Conservation (phyloP, 139 green algal species). For the Microglena sp. region DNA sequence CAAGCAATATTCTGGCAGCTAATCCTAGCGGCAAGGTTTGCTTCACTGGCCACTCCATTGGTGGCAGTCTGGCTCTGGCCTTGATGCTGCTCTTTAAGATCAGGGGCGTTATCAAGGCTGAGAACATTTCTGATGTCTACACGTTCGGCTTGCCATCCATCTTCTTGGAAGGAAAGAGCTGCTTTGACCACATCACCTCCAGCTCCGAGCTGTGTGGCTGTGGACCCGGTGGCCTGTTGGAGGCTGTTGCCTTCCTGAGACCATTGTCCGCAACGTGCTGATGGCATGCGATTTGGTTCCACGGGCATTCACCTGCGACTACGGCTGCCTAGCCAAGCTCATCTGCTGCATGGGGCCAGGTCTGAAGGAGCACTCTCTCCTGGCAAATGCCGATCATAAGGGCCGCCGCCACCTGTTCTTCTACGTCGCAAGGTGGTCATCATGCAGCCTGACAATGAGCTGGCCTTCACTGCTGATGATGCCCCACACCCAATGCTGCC, state of each 20-base stretch:
- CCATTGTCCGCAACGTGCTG: conserved; percentile 64
- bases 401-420: conserved; percentile 29
- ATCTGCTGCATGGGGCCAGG: conserved; percentile 43
- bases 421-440: conserved; percentile 58
- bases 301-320: not conserved
- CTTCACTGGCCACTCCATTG: conserved; percentile 90
- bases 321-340: not conserved
- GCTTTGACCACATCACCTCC: not conserved
- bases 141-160: conserved; percentile 86
- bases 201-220: not conserved
- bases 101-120: conserved; percentile 51
- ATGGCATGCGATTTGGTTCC: conserved; percentile 35
- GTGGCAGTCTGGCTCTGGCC: conserved; percentile 73
- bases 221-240: not conserved
- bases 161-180: conserved; percentile 57
- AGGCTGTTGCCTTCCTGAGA: conserved; percentile 11
- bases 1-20: conserved; percentile 67
- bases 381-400: conserved; percentile 30
- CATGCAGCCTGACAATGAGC: conserved; percentile 87
- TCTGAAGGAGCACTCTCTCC: conserved; percentile 71
- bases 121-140: conserved; percentile 61
- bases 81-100: conserved; percentile 81
- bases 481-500: conserved; percentile 14
- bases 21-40: conserved; percentile 52
- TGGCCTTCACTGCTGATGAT: too few relatives aligned